Evolutionary conservation across 2,329 filamentous ascomycete species (phyloP), one percentile per base, ranked within the genome.

Genomic region (Fusarium sacchari): DNA sequence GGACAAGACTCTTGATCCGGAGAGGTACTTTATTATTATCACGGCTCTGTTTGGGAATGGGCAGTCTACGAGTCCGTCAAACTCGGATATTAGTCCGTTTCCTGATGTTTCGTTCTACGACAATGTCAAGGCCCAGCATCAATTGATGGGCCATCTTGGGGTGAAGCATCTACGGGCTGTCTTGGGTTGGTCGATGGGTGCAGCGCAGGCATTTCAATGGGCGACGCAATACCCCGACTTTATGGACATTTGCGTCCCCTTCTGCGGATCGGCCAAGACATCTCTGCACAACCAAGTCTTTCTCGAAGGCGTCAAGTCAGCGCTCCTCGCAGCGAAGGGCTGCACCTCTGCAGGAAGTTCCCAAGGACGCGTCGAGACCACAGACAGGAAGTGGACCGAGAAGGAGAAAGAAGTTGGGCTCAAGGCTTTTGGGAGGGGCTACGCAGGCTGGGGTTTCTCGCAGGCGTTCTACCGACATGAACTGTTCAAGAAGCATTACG

Each of bases 401-500:
- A 84, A 73, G 84, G 76, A 83, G 76, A 77, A 82, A 76, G 36
- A 76, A 72, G 55, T 77, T 34, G 79, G 86, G 64, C 78, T 96
- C 44, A 94, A 92, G 77, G 93, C 93, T 0, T 88, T 96, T 64
- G 92, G 88, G 0, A 86, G 92, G 49, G 93, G 91, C 0, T 96
- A 96, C 81, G 93, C 93, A 3, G 93, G 93, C 1, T 96, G 90
- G 93, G 93, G 94, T 0, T 93, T 96, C 76, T 93, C 90, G 58
- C 93, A 95, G 77, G 87, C 92, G 0, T 96, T 95, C 77, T 96
- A 96, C 77, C 87, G 93, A 3, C 85, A 94, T 73, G 91, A 87
- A 78, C 67, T 94, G n/a, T 92, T 92, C 79, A 88, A 93, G 79
- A 90, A 81, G 3, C 83, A 79, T 2, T 85, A 95, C 14, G 91